Base-by-base conservation (phyloP, 1,284 basidiomycete species). In the Puccinia coronata region DNA sequence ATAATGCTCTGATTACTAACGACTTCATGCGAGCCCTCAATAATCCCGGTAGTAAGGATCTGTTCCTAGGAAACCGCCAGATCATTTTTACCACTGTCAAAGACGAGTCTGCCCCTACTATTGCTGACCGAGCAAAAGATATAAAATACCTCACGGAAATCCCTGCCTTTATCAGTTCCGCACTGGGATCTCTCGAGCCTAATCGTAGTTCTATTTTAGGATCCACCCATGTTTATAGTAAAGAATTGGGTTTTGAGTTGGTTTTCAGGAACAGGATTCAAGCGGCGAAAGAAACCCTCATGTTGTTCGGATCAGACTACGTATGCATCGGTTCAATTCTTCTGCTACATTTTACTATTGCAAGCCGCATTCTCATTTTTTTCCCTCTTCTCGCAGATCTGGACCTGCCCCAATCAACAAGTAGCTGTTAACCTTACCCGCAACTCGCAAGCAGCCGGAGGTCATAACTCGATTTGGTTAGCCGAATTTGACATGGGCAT, bases 51-150 rank as follows among this genome's bases (percentile, higher is more conserved):
- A 81, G 80, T 51, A 76, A 39, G 20, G 80, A 86, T 11, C 23
- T 81, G 0, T 51, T 16, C 53, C 20, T 69, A 5, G 51, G 53
- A 70, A 59, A 43, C 55, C 77, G 77, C 6, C 89, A 91, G 1
- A 83, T 94, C 61, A 86, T 95, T 47, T 85, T 94, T 57, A 90
- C 92, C 0, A 91, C 89, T n/a, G 91, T 92, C 23, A 85, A 87
- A 47, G 87, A 93, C 84, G 93, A 95, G 84, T 92, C 90, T 1
- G 92, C 88, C 0, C 85, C 87, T 16, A 87, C 90, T 23, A 90
- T 92, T 82, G 91, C 91, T 84, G n/a, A 74, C 85, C 41, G 82
- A 84, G 69, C 82, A 83, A 49, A 88, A 89, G 84, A 83, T 86
- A 4, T 83, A 85, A 36, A 85, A 88, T 1, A 77, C 90, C 23